These are phyloP conservation scores for Triticum monococcum DNA, from an alignment of 176 grass and related monocot species.

Conservation along the genomic window DNA sequence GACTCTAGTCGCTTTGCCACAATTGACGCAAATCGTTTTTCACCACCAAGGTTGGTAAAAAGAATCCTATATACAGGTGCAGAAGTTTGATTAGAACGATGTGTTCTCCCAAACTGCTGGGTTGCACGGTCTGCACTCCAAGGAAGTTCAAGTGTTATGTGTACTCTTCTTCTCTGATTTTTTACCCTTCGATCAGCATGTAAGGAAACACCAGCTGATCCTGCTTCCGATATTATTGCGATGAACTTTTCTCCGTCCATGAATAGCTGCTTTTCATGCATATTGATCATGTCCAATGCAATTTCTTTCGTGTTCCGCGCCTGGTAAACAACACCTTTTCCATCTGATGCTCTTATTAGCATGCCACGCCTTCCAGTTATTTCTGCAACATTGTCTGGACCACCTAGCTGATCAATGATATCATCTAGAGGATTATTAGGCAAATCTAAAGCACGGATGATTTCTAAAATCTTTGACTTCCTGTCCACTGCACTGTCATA, in stretches of 20 bases:
- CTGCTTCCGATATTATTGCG: constrained; percentile 96
- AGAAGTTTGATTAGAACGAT: constrained; percentile 99
- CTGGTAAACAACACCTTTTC: constrained; percentile 92
- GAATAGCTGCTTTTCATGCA: constrained; percentile 91
- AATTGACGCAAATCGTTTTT: constrained; percentile 95
- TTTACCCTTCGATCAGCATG: constrained; percentile 79
- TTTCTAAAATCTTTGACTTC: constrained; percentile 79
- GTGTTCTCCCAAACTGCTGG: constrained; percentile 94
- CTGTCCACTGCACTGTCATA: constrained; percentile 77
- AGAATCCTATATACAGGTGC: constrained; percentile 98
- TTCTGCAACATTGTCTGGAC: constrained; percentile 94
- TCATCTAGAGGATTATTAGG: constrained; percentile 98
- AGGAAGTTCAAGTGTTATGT: constrained; percentile 98
- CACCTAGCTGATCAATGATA: constrained; percentile 96
- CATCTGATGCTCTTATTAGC: constrained; percentile 72
- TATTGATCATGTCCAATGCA: constrained; percentile 95
- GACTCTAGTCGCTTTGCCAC: constrained; percentile 95
- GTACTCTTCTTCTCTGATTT: constrained; percentile 97
- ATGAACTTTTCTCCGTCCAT: constrained; percentile 85
- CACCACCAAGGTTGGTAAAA: constrained; percentile 97
- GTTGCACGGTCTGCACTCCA: constrained; percentile 99
- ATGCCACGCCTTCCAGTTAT: constrained; percentile 90
- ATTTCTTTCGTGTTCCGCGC: constrained; percentile 77
- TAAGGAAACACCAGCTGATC: constrained; percentile 88
- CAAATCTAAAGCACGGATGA: constrained; percentile 90